Conservation (phyloP, 2,329 filamentous ascomycete genomes). For the Monosporascus sp. region DNA sequence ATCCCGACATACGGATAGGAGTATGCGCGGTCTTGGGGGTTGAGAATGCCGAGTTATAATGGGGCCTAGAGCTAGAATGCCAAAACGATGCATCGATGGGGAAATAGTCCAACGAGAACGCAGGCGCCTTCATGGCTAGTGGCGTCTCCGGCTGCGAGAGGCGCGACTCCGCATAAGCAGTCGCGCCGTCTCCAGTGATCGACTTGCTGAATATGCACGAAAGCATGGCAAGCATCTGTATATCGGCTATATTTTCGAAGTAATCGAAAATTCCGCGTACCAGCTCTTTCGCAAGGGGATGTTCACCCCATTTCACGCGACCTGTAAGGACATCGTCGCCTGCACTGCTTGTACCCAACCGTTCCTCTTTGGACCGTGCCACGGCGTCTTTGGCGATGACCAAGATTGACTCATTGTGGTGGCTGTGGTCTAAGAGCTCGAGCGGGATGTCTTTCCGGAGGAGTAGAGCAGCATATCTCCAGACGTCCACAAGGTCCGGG, state of each 20-base stretch:
- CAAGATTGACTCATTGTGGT: constrained; percentile 54
- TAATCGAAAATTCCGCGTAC: constrained; percentile 58
- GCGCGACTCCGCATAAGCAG: constrained; percentile 52
- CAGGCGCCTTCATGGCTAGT: constrained; percentile 58
- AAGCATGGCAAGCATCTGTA: constrained; percentile 68
- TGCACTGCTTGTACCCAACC: constrained; percentile 2
- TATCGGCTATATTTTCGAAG: constrained; percentile 56
- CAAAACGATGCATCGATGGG: constrained; percentile 52
- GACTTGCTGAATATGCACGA: constrained; percentile 64
- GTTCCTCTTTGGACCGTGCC: constrained; percentile 31
- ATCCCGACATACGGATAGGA: constrained; percentile 48
- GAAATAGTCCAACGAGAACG: constrained; percentile 63
- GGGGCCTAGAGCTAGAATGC: constrained; percentile 31
- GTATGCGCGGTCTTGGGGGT: constrained; percentile 54
- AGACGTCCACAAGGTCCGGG: constrained; percentile 71
- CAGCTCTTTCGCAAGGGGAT: constrained; percentile 57
- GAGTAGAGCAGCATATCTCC: constrained; percentile 74
- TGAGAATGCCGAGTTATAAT: constrained; percentile 48
- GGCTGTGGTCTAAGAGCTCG: constrained; percentile 51
- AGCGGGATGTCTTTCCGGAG: constrained; percentile 72
- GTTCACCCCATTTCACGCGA: constrained; percentile 62
- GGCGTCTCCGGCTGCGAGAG: constrained; percentile 56
- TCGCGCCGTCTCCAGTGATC: constrained; percentile 42
- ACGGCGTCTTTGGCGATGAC: constrained; percentile 63
- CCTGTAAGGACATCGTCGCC: constrained; percentile 39